Conservation (phyloP, 148 eudicot genomes). For the Spergularia bocconei region DNA sequence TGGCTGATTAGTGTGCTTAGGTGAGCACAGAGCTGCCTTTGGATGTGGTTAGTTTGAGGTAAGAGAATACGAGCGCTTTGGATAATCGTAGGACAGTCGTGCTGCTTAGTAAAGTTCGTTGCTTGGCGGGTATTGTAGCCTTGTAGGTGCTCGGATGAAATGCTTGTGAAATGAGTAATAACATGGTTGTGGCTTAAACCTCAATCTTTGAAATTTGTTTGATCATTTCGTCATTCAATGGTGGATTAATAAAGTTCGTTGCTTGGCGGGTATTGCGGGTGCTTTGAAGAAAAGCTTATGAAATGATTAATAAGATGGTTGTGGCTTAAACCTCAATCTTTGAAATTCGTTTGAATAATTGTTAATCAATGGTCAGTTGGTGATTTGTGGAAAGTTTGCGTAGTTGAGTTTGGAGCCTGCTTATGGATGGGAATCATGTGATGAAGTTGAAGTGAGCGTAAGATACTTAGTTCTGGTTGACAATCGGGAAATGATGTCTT, state of each 20-base stretch:
- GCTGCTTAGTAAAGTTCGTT: background rate
- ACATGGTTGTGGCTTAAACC: background rate
- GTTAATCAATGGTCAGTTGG: background rate
- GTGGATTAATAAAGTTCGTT: background rate
- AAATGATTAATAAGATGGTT: background rate
- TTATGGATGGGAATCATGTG: background rate
- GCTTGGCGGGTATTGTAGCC: background rate
- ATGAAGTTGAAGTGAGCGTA: background rate
- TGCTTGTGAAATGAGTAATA: background rate
- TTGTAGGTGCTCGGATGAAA: background rate
- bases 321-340: background rate
- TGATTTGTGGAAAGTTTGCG: background rate
- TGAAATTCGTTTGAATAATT: background rate
- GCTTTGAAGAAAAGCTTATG: background rate
- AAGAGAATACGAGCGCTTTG: background rate
- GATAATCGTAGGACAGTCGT: too few species aligned
- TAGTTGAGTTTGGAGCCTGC: background rate
- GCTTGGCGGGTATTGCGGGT: background rate
- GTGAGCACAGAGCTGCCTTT: constrained; percentile 9
- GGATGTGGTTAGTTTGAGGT: background rate
- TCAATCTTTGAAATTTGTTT: background rate
- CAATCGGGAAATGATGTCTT: background rate
- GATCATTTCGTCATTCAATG: background rate
- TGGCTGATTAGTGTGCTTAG: background rate
- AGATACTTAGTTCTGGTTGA: background rate